Evolutionary conservation across 2,329 filamentous ascomycete genomes (phyloP).

Genomic region (Exophiala lecanii-corni): DNA sequence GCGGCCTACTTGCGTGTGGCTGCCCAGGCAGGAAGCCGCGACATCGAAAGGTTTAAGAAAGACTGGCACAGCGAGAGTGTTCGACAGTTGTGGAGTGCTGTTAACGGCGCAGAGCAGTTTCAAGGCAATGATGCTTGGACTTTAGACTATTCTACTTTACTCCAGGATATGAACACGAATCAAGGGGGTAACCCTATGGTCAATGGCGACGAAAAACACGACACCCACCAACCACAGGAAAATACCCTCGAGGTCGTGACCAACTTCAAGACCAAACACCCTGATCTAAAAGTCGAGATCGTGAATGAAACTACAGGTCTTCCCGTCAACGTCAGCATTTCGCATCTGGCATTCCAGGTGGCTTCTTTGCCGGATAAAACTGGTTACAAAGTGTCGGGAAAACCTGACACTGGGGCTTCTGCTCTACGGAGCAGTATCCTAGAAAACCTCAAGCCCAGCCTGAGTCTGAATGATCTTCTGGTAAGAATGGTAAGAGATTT

Average conservation of each 20-base stretch:
- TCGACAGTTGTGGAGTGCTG: conserved; percentile 35
- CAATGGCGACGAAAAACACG: conserved; percentile 2
- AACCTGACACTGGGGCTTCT: conserved; percentile 27
- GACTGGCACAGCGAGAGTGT: conserved; percentile 40
- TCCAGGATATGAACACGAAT: conserved; percentile 30
- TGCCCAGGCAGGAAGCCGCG: conserved; percentile 33
- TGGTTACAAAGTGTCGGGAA: conserved; percentile 35
- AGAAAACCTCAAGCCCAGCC: conserved; percentile 33
- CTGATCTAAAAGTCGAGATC: conserved; percentile 14
- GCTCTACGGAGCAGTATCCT: conserved; percentile 35
- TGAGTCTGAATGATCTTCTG: conserved; percentile 37
- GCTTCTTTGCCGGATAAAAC: conserved; percentile 14
- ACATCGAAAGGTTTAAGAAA: conserved; percentile 36
- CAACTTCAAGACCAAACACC: conserved; percentile 17
- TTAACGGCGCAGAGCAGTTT: conserved; percentile 33
- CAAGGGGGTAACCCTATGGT: conserved; percentile 23
- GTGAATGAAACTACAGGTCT: conserved; percentile 10
- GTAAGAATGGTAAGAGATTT: no score
- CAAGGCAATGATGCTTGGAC: conserved; percentile 40
- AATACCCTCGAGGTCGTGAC: conserved; percentile 11
- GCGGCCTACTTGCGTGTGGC: conserved; percentile 34
- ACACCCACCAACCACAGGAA: conserved; percentile 5
- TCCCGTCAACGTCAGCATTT: conserved; percentile 19
- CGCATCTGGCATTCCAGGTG: conserved; percentile 35
- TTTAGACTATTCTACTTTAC: conserved; percentile 36